phyloP scores from a whole-genome alignment of 768 basidiomycete species.

The Tulasnella calospora region DNA sequence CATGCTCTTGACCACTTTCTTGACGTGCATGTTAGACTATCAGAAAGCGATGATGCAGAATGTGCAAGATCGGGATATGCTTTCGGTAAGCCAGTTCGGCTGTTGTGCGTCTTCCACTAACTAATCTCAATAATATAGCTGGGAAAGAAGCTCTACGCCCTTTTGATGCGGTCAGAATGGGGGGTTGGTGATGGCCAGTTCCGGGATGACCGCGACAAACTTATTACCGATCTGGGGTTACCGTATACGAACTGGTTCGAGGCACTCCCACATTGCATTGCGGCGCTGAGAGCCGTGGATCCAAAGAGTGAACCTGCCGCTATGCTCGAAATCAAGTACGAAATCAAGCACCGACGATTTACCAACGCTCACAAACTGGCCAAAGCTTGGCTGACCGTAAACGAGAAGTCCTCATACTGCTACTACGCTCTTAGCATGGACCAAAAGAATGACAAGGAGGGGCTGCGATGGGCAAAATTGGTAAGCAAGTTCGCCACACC shows the following conservation, averaged over 20 bases:
- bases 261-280: slow-evolving; percentile 1
- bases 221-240: not conserved
- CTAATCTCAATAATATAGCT: not conserved
- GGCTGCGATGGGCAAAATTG: slow-evolving; percentile 14
- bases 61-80: slow-evolving; percentile 16
- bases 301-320: slow-evolving; percentile 15
- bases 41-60: slow-evolving; percentile 16
- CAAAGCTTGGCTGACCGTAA: slow-evolving; percentile 15
- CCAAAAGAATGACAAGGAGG: slow-evolving; percentile 14
- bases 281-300: slow-evolving; percentile 7
- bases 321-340: slow-evolving; percentile 20
- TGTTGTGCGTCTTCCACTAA: not conserved
- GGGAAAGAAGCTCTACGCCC: slow-evolving; percentile 18
- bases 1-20: not conserved
- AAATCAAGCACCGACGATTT: slow-evolving; percentile 15
- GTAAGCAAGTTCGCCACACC: not conserved
- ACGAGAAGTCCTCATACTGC: slow-evolving; percentile 8
- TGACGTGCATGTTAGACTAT: slow-evolving; percentile 3
- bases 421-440: slow-evolving; percentile 18
- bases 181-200: slow-evolving; percentile 10
- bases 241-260: slow-evolving; percentile 20
- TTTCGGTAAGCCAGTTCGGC: not conserved
- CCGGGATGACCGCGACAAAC: not conserved
- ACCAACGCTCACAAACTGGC: slow-evolving; percentile 4
- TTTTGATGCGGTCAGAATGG: slow-evolving; percentile 14